Evolutionary conservation across 2,329 filamentous ascomycete genomes (phyloP).

Genomic region (Beauveria sp.): DNA sequence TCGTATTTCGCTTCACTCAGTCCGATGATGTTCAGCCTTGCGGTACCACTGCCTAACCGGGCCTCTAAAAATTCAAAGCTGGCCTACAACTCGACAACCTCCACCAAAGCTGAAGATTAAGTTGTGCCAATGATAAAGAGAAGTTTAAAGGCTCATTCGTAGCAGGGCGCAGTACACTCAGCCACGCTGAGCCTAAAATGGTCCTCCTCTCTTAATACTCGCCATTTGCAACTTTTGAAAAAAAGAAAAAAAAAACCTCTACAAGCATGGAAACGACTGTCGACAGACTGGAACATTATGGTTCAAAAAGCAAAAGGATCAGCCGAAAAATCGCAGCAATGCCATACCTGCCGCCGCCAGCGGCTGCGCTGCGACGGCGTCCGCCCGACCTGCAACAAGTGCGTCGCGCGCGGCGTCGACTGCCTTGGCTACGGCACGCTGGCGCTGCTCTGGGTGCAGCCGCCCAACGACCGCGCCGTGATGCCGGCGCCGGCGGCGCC

Average conservation of each 20-base stretch:
- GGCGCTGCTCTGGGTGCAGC: conserved; percentile 14
- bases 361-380: conserved; percentile 14
- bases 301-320: not conserved
- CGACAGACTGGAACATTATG: not conserved
- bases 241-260: not conserved
- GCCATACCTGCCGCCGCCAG: conserved; percentile 13
- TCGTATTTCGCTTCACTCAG: not conserved
- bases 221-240: not conserved
- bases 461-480: not conserved
- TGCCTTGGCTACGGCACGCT: conserved; percentile 14
- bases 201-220: not conserved
- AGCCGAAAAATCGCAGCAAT: conserved; percentile 1
- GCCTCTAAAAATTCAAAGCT: not conserved
- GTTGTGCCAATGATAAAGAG: not conserved
- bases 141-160: not conserved
- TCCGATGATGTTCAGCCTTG: not conserved
- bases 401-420: conserved; percentile 12
- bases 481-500: no score
- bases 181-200: not conserved
- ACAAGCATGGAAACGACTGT: no score
- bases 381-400: conserved; percentile 13
- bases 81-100: not conserved
- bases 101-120: not conserved
- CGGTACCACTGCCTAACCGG: not conserved
- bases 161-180: not conserved